Percentiles rank a stretch among this genome's conserved stretches.
Evolutionary conservation across 345 rosid genomes (phyloP).

Genomic region (Eucalyptus dawsonii): DNA sequence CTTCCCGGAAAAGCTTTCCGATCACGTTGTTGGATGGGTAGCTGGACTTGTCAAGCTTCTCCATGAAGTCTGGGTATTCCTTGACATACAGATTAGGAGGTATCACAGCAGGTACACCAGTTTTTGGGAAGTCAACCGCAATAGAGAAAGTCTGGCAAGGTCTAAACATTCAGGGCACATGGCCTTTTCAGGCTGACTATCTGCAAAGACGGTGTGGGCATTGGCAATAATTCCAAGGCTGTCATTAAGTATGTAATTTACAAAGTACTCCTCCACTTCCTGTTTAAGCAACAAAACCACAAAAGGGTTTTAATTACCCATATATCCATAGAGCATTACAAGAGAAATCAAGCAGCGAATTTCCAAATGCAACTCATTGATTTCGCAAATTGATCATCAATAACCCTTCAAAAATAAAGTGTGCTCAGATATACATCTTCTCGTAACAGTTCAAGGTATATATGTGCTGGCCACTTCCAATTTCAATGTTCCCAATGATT

Average conservation of each 20-base stretch:
- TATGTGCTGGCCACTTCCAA: neutral
- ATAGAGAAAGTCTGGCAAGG: conserved; percentile 32
- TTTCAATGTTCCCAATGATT: neutral
- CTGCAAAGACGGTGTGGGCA: conserved; percentile 51
- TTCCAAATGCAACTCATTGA: neutral
- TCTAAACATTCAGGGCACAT: conserved; percentile 23
- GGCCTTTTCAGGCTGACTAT: conserved; percentile 22
- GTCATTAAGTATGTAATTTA: conserved; percentile 42
- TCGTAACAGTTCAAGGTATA: neutral
- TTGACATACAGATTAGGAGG: conserved; percentile 16
- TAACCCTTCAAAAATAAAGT: neutral
- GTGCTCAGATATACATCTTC: neutral
- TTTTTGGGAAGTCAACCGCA: conserved; percentile 60
- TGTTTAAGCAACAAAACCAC: neutral
- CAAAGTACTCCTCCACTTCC: conserved; percentile 45
- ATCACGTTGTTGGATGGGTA: conserved; percentile 37
- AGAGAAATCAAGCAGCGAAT: neutral
- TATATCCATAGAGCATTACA: neutral
- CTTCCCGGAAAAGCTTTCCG: conserved; percentile 45
- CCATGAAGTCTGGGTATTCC: conserved; percentile 57
- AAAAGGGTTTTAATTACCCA: neutral
- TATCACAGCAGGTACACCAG: conserved; percentile 49
- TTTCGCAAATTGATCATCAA: neutral
- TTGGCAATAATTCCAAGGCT: conserved; percentile 44
- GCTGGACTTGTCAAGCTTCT: conserved; percentile 38